Conservation (phyloP, 2,329 filamentous ascomycete species). For the Aureobasidium subglaciale region DNA sequence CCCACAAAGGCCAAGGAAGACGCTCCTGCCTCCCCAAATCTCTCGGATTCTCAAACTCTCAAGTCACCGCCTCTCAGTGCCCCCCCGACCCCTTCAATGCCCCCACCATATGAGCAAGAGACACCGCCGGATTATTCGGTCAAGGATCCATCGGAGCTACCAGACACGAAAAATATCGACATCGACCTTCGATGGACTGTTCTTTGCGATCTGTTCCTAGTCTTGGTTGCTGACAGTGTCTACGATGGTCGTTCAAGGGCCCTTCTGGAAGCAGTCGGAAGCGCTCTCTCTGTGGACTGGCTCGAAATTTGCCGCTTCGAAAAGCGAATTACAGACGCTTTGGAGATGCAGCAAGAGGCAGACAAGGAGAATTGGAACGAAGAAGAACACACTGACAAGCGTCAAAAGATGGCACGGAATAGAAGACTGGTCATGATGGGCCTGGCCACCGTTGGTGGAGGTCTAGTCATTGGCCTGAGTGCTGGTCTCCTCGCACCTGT, state of each 20-base stretch:
- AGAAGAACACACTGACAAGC: constrained; percentile 81
- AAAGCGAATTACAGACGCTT: constrained; percentile 89
- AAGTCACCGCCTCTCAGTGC: constrained; percentile 28
- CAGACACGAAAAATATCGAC: constrained; percentile 75
- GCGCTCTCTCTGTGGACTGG: constrained; percentile 75
- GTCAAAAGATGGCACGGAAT: constrained; percentile 74
- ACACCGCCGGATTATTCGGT: constrained; percentile 68
- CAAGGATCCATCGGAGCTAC: constrained; percentile 73
- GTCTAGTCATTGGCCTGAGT: constrained; percentile 89
- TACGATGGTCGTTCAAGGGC: constrained; percentile 86
- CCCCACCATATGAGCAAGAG: constrained; percentile 53
- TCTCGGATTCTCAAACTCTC: constrained; percentile 20
- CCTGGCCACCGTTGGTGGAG: constrained; percentile 88
- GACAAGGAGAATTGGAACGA: constrained; percentile 98
- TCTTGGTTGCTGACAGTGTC: constrained; percentile 90
- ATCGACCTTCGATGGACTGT: constrained; percentile 97
- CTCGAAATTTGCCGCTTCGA: constrained; percentile 94
- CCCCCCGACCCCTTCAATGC: constrained; percentile 33
- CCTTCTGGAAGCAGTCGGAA: constrained; percentile 75
- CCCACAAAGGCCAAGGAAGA: constrained; percentile 37
- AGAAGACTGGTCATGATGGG: constrained; percentile 92
- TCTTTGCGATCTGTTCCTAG: constrained; percentile 87
- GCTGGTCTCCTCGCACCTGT: constrained; percentile 86
- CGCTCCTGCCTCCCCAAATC: constrained; percentile 6
- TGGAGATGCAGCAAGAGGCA: constrained; percentile 94